These are phyloP conservation scores for Magnolia kwangsiensis DNA, from an alignment of 164 flowering plant genomes.

Conservation along the genomic window DNA sequence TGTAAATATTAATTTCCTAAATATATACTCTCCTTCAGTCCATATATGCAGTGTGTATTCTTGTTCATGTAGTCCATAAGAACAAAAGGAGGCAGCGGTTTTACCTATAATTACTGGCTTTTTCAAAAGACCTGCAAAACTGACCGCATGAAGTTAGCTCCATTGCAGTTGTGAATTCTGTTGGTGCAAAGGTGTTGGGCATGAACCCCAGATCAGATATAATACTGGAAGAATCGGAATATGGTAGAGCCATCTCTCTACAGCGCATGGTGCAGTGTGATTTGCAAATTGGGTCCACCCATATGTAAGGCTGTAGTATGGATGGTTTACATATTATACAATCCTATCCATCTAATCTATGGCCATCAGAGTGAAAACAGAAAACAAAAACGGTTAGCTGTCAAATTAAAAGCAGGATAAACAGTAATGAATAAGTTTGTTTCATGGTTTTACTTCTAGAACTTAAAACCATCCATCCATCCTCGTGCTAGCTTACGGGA, in stretches of 20 bases:
- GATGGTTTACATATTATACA: neutral
- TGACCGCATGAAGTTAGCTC: neutral
- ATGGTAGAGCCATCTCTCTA: neutral
- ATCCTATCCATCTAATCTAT: neutral
- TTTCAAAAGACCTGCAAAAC: neutral
- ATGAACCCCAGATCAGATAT: neutral
- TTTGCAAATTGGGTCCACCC: neutral
- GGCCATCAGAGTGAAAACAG: too few relatives aligned
- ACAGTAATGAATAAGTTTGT: too few relatives aligned
- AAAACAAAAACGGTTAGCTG: too few relatives aligned
- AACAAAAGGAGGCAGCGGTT: neutral
- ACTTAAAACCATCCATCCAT: too few relatives aligned
- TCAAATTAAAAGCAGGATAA: too few relatives aligned
- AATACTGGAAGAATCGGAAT: too few relatives aligned
- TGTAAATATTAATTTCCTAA: neutral
- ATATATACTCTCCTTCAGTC: neutral
- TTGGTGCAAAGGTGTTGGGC: neutral
- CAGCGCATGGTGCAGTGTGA: neutral
- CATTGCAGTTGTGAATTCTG: neutral
- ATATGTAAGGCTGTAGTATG: too few relatives aligned
- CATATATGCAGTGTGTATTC: neutral
- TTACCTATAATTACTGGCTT: neutral
- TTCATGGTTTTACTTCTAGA: too few relatives aligned
- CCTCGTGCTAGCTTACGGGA: too few relatives aligned
- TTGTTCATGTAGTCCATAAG: neutral